These are phyloP conservation scores for Acrodontium crateriforme DNA, from an alignment of 2,329 filamentous ascomycete genomes.

Conservation along the genomic window DNA sequence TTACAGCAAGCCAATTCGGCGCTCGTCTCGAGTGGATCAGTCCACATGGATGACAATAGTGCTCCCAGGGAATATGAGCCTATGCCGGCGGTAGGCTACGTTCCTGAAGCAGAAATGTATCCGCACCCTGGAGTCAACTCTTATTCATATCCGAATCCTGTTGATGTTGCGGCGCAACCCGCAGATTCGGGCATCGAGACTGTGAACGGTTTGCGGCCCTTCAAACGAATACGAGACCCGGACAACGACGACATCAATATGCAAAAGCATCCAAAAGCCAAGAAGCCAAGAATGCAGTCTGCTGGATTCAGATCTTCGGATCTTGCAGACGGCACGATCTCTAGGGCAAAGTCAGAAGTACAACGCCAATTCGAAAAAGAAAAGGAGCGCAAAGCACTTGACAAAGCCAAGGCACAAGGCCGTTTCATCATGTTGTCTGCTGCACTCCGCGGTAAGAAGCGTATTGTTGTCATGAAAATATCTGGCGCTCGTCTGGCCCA, in stretches of 20 bases:
- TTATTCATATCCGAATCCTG: conserved; percentile 16
- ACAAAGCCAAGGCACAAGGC: conserved; percentile 29
- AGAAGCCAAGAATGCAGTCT: conserved; percentile 20
- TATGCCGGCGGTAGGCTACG: conserved; percentile 14
- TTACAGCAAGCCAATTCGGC: conserved; percentile 12
- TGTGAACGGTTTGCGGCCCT: conserved; percentile 10
- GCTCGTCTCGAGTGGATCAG: conserved; percentile 9
- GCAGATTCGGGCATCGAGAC: conserved; percentile 17
- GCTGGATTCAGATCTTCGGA: conserved; percentile 20
- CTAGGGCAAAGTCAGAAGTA: conserved; percentile 27
- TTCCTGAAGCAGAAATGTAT: conserved; percentile 18
- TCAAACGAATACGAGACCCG: conserved; percentile 7
- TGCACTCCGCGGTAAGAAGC: conserved; percentile 31
- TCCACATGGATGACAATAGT: conserved; percentile 2
- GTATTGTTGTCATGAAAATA: conserved; percentile 28
- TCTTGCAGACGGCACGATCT: conserved; percentile 14
- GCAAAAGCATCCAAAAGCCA: conserved; percentile 19
- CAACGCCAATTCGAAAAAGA: conserved; percentile 35
- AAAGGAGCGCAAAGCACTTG: conserved; percentile 26
- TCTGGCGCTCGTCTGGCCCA: conserved; percentile 23
- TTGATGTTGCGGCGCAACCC: conserved; percentile 16
- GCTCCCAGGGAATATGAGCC: conserved; percentile 20
- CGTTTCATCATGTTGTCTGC: conserved; percentile 33
- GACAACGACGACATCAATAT: conserved; percentile 24
- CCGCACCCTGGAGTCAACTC: conserved; percentile 11